A percentile compares a stretch with the other conserved stretches of the same genome.
These are phyloP conservation scores for Sarcodon sp. DNA, from an alignment of 768 basidiomycete species.

Conservation along the genomic window DNA sequence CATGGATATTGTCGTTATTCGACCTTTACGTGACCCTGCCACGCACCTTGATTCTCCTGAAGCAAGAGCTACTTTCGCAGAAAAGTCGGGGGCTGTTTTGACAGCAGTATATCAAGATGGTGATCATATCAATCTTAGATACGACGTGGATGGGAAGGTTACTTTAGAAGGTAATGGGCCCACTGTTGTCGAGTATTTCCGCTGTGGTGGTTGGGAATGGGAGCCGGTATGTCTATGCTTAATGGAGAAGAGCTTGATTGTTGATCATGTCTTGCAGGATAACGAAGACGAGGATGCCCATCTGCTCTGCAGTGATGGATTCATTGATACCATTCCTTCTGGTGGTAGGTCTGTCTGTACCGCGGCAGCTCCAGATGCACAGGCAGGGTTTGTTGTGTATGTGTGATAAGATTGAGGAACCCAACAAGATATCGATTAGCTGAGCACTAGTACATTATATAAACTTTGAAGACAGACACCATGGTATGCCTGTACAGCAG, in stretches of 20 bases:
- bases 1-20: slow-evolving; percentile 66
- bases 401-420: slow-evolving; percentile 14
- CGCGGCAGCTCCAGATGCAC: slow-evolving; percentile 21
- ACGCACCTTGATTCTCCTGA: slow-evolving; percentile 26
- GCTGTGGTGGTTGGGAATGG: slow-evolving; percentile 82
- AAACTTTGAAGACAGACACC: neutral
- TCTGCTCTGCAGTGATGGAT: slow-evolving; percentile 71
- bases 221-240: slow-evolving; percentile 42
- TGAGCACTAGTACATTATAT: too few species aligned
- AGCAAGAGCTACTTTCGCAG: slow-evolving; percentile 34
- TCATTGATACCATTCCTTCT: slow-evolving; percentile 45
- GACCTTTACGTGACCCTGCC: slow-evolving; percentile 53
- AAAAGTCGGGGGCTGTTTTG: slow-evolving; percentile 41
- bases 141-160: slow-evolving; percentile 30
- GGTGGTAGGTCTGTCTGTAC: slow-evolving; percentile 47
- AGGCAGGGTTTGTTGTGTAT: slow-evolving; percentile 34
- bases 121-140: slow-evolving; percentile 49
- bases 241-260: neutral
- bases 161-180: slow-evolving; percentile 27
- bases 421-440: too few species aligned
- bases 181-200: slow-evolving; percentile 61
- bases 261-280: slow-evolving; percentile 27
- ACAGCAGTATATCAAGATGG: slow-evolving; percentile 71
- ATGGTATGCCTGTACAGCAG: neutral
- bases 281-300: slow-evolving; percentile 47